These are phyloP conservation scores for Dothistroma pini DNA, from an alignment of 2,329 filamentous ascomycete genomes.

Conservation along the genomic window DNA sequence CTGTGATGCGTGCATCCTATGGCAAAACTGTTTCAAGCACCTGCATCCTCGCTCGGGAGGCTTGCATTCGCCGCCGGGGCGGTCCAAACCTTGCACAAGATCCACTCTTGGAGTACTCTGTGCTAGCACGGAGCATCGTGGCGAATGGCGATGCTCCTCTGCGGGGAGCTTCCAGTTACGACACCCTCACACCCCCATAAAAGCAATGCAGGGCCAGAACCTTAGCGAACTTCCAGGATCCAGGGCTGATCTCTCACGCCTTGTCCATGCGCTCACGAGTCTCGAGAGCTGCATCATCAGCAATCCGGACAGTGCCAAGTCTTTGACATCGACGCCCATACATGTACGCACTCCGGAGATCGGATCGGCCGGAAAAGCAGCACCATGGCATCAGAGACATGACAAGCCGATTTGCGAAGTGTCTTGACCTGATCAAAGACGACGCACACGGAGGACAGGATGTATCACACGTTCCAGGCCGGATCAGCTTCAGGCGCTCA, in stretches of 20 bases:
- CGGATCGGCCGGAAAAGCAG: neutral
- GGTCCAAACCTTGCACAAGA: neutral
- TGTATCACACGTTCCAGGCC: constrained; percentile 47
- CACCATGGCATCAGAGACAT: neutral
- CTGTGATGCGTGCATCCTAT: neutral
- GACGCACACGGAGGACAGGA: constrained; percentile 20
- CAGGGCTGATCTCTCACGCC: neutral
- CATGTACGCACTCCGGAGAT: neutral
- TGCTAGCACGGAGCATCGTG: neutral
- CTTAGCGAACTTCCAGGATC: neutral
- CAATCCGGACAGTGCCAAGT: neutral
- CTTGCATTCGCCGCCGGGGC: neutral
- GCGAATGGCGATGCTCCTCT: neutral
- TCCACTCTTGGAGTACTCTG: neutral
- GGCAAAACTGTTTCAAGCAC: neutral
- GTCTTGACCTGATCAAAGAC: neutral
- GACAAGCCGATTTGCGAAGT: neutral
- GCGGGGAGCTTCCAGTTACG: neutral
- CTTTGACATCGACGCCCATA: neutral
- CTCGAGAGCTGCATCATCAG: neutral
- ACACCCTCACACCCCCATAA: neutral
- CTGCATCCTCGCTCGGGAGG: neutral
- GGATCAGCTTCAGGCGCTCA: constrained; percentile 32
- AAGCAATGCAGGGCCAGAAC: neutral
- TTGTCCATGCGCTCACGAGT: neutral